A percentile compares a stretch with the other conserved stretches of the same genome.
These are phyloP conservation scores for Ilyonectria destructans DNA, from an alignment of 2,329 filamentous ascomycete species.

Conservation along the genomic window DNA sequence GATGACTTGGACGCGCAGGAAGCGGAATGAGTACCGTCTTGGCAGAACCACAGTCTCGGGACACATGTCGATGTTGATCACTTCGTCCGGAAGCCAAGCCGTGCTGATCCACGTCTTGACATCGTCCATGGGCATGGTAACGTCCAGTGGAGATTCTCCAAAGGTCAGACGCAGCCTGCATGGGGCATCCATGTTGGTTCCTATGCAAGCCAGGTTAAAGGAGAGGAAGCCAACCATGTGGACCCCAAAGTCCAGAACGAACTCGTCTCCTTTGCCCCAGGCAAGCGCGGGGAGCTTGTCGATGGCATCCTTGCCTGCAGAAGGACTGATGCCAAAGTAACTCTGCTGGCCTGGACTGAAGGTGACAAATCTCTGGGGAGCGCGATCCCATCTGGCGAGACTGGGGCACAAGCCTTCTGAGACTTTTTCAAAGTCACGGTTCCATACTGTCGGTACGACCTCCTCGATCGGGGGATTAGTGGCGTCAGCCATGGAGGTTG, in stretches of 20 bases:
- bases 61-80: conserved; percentile 55
- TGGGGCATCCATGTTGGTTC: conserved; percentile 54
- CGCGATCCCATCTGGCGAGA: conserved; percentile 28
- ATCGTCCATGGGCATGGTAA: conserved; percentile 53
- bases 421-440: conserved; percentile 30
- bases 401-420: conserved; percentile 26
- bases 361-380: conserved; percentile 28
- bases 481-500: conserved; percentile 19
- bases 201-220: conserved; percentile 24
- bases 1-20: conserved; percentile 53
- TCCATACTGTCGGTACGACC: conserved; percentile 27
- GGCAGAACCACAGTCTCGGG: conserved; percentile 50
- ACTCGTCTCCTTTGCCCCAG: conserved; percentile 34
- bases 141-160: conserved; percentile 56
- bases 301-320: conserved; percentile 19
- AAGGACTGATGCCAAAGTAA: conserved; percentile 28
- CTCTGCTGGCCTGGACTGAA: conserved; percentile 24
- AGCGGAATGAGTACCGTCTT: conserved; percentile 55
- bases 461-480: conserved; percentile 4
- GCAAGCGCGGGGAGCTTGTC: conserved; percentile 23
- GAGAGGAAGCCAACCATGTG: conserved; percentile 35
- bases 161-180: conserved; percentile 55
- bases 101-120: conserved; percentile 58
- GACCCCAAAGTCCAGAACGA: conserved; percentile 36
- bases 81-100: conserved; percentile 56